Percentiles rank a stretch among this genome's conserved stretches.
Conservation (phyloP, 306 rosid genomes). For the Begonia fuchsioides region DNA sequence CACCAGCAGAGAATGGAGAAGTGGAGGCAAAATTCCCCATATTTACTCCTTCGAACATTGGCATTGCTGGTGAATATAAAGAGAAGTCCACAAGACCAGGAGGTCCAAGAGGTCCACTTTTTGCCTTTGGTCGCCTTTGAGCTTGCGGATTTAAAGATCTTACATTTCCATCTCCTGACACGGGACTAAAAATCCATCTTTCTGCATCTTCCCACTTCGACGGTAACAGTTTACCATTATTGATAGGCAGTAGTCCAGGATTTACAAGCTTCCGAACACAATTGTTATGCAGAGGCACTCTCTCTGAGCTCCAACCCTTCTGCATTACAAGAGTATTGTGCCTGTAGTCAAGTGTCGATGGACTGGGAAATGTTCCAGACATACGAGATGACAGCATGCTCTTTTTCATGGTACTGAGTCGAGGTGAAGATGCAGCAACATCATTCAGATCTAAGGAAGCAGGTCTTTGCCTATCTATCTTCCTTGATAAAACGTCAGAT, state of each 20-base stretch:
- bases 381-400: conserved; percentile 27
- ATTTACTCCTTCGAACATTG: conserved; percentile 47
- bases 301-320: conserved; percentile 94
- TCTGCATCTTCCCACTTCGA: conserved; percentile 99
- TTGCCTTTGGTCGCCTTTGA: conserved; percentile 72
- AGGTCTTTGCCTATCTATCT: conserved; percentile 65
- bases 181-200: conserved; percentile 96
- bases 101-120: conserved; percentile 95
- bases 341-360: conserved; percentile 71
- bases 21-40: conserved; percentile 35
- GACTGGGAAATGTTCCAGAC: conserved; percentile 70
- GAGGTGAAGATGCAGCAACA: conserved; percentile 64
- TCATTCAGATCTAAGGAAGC: conserved; percentile 92
- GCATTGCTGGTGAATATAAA: conserved; percentile 59
- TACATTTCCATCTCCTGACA: conserved; percentile 44
- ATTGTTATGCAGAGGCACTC: conserved; percentile 55
- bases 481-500: no score
- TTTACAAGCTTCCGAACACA: conserved; percentile 38
- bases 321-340: conserved; percentile 51
- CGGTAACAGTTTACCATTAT: conserved; percentile 73
- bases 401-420: conserved; percentile 62
- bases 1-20: conserved; percentile 80
- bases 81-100: conserved; percentile 65
- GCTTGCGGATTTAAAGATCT: conserved; percentile 38
- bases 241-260: conserved; percentile 41